Percentiles rank a stretch among this genome's conserved stretches.
Evolutionary conservation across 768 basidiomycete genomes (phyloP).

Genomic region (Podaxis sp.): DNA sequence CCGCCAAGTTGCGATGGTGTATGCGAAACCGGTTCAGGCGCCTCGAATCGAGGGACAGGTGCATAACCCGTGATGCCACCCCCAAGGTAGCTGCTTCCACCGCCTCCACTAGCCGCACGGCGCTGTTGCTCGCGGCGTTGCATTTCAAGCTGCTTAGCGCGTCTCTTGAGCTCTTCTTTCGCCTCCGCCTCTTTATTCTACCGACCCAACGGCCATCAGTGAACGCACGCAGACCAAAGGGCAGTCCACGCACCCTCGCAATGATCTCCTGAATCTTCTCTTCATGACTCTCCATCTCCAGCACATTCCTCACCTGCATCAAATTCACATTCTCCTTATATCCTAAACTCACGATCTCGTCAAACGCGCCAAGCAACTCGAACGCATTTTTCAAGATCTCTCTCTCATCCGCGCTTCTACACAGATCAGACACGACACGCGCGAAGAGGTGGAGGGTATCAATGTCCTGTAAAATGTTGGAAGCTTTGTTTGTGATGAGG

Average conservation of each 20-base stretch:
- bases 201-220: slow-evolving; percentile 1
- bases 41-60: slow-evolving; percentile 69
- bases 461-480: slow-evolving; percentile 98
- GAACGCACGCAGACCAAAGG: neutral
- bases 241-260: slow-evolving; percentile 61
- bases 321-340: slow-evolving; percentile 78
- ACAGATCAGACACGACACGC: slow-evolving; percentile 90
- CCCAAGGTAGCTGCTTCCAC: slow-evolving; percentile 59
- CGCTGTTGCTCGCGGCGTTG: slow-evolving; percentile 93
- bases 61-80: slow-evolving; percentile 72
- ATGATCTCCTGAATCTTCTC: slow-evolving; percentile 99
- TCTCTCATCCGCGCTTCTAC: slow-evolving; percentile 80
- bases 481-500: slow-evolving; percentile 96
- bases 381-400: slow-evolving; percentile 91
- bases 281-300: slow-evolving; percentile 91
- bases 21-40: slow-evolving; percentile 47
- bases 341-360: slow-evolving; percentile 92
- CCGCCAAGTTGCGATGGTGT: slow-evolving; percentile 36
- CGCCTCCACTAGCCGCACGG: slow-evolving; percentile 52
- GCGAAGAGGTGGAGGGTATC: slow-evolving; percentile 94
- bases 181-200: slow-evolving; percentile 99
- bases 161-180: slow-evolving; percentile 97
- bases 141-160: slow-evolving; percentile 97
- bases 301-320: slow-evolving; percentile 72
- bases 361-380: slow-evolving; percentile 92